These are phyloP conservation scores for Cordyceps cateniannulata DNA, from an alignment of 2,329 filamentous ascomycete genomes.

Conservation along the genomic window DNA sequence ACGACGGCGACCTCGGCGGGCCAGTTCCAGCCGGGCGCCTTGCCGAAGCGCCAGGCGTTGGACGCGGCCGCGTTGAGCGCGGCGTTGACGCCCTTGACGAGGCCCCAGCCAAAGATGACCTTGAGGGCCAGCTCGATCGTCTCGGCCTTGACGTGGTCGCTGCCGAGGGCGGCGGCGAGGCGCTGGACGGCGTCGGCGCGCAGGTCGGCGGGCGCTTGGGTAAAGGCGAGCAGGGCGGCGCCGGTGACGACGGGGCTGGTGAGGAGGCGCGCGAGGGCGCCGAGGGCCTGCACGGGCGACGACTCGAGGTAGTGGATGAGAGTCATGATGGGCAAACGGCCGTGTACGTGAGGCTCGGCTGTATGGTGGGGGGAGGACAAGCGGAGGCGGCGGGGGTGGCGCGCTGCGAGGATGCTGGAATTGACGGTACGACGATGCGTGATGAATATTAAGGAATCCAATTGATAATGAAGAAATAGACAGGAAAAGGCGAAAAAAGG, in stretches of 20 bases:
- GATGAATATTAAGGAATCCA: background rate
- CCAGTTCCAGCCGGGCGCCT: slow-evolving; percentile 47
- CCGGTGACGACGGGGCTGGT: slow-evolving; percentile 16
- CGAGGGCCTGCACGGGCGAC: slow-evolving; percentile 12
- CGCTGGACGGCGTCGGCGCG: slow-evolving; percentile 6
- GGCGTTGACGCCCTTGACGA: slow-evolving; percentile 6
- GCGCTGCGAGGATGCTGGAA: background rate
- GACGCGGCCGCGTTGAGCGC: slow-evolving; percentile 5
- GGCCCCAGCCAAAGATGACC: slow-evolving; percentile 10
- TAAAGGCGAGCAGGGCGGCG: slow-evolving; percentile 14
- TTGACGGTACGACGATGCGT: background rate
- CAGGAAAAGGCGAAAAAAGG: background rate
- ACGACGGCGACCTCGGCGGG: slow-evolving; percentile 58
- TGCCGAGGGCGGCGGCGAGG: background rate
- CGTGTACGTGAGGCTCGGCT: too few species aligned
- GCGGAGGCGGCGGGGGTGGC: background rate
- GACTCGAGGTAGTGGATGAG: slow-evolving; percentile 14
- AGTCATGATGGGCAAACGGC: background rate
- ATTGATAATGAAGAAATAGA: background rate
- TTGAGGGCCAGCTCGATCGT: slow-evolving; percentile 6
- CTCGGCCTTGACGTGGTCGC: slow-evolving; percentile 7
- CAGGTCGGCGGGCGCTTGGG: slow-evolving; percentile 10
- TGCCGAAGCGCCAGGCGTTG: slow-evolving; percentile 8
- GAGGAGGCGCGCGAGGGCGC: slow-evolving; percentile 7
- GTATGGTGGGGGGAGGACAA: background rate